Percentiles rank a stretch among this genome's conserved stretches.
These are phyloP conservation scores for Boletus rubropictus DNA, from an alignment of 768 basidiomycete species.

Conservation along the genomic window DNA sequence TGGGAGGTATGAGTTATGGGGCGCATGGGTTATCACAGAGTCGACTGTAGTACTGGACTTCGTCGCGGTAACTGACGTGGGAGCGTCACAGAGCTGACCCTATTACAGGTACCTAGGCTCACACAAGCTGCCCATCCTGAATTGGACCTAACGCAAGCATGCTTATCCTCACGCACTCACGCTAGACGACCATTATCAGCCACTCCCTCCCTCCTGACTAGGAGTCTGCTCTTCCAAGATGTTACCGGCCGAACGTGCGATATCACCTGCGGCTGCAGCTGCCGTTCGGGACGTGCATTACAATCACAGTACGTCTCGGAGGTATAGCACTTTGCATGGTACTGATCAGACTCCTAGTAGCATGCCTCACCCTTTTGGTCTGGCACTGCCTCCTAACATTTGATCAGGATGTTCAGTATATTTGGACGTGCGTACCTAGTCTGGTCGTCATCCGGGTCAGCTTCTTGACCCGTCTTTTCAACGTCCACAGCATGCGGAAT, in stretches of 20 bases:
- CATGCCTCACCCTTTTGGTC: constrained; percentile 10
- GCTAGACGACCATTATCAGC: neutral
- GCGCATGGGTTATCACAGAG: too few species aligned
- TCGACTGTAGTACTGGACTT: too few species aligned
- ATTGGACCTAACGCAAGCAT: neutral
- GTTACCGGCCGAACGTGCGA: neutral
- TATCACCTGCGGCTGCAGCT: neutral
- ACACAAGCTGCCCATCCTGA: neutral
- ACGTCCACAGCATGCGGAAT: constrained; percentile 18
- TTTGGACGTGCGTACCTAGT: constrained; percentile 20
- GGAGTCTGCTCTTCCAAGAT: neutral
- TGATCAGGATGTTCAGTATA: constrained; percentile 15
- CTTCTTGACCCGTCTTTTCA: too few species aligned
- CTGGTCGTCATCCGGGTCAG: neutral
- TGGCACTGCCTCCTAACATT: constrained; percentile 13
- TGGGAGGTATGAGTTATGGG: too few species aligned
- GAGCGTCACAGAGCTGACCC: constrained; percentile 1
- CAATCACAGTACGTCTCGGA: constrained; percentile 6
- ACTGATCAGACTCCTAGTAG: constrained; percentile 9
- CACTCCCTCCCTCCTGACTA: neutral
- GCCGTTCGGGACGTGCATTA: constrained; percentile 8
- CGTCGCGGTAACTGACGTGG: neutral
- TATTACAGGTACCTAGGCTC: neutral
- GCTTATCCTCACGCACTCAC: neutral
- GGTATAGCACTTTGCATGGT: neutral